Conservation (phyloP, 352 stramenopile genomes). For the Globisporangium heterothallicum region DNA sequence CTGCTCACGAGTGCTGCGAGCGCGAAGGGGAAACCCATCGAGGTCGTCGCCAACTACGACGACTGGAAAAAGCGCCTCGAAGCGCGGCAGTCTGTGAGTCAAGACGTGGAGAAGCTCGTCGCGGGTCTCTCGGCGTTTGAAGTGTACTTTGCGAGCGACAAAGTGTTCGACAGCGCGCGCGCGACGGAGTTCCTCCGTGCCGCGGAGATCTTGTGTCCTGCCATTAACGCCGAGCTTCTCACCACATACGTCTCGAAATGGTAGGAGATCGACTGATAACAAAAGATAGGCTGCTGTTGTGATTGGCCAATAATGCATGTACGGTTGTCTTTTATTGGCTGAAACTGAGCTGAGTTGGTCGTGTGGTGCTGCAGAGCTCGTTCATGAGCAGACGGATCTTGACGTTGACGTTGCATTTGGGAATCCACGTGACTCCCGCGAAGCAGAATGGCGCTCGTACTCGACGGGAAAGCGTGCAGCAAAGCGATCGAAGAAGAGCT, state of each 20-base stretch:
- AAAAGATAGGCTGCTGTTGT: too few relatives aligned
- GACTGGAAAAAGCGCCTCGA: conserved; percentile 36
- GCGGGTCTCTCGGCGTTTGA: conserved; percentile 63
- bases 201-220: conserved; percentile 34
- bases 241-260: conserved; percentile 36
- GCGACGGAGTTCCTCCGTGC: conserved; percentile 38
- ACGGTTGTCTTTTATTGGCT: conserved; percentile 6
- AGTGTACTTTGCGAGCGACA: conserved; percentile 54
- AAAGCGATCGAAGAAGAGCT: conserved; percentile 67
- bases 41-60: conserved; percentile 22
- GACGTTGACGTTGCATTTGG: conserved; percentile 10
- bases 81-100: conserved; percentile 18
- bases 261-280: conserved; percentile 9
- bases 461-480: conserved; percentile 66
- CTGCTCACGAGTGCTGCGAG: conserved; percentile 20
- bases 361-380: conserved; percentile 3
- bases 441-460: conserved; percentile 10
- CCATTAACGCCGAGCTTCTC: conserved; percentile 34
- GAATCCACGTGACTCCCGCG: neutral
- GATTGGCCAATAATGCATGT: conserved; percentile 8
- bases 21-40: conserved; percentile 20
- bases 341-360: neutral
- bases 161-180: conserved; percentile 51
- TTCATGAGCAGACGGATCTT: too few relatives aligned
- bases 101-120: conserved; percentile 52